A percentile compares a stretch with the other conserved stretches of the same genome.
Conservation (phyloP, 257 asterid species). For the Prunella vulgaris region DNA sequence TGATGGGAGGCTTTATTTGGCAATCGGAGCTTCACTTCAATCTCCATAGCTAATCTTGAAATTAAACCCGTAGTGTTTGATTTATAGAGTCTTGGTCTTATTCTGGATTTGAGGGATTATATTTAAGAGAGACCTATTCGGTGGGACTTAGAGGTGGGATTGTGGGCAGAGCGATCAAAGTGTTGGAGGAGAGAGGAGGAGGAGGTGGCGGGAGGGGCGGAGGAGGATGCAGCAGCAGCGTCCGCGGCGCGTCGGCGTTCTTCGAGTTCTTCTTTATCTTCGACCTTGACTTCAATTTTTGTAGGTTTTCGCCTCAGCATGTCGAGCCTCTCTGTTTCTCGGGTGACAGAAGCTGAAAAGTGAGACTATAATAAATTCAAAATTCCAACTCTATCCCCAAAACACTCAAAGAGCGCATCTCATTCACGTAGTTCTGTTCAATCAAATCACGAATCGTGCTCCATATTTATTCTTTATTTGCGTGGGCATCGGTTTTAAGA, state of each 20-base stretch:
- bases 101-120: neutral
- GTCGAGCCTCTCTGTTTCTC: conserved; percentile 16
- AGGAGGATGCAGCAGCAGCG: conserved; percentile 24
- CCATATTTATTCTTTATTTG: too few species aligned
- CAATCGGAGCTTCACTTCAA: conserved; percentile 83
- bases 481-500: too few species aligned
- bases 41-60: conserved; percentile 46
- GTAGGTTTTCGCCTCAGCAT: conserved; percentile 90
- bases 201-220: conserved; percentile 27
- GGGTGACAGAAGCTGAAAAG: neutral
- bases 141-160: conserved; percentile 64
- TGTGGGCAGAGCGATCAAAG: conserved; percentile 67
- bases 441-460: too few species aligned
- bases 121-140: conserved; percentile 75
- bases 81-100: neutral
- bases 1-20: conserved; percentile 51
- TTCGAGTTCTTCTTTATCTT: conserved; percentile 86
- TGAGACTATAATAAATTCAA: neutral
- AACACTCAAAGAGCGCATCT: too few species aligned
- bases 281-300: conserved; percentile 69
- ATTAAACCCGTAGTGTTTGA: conserved; percentile 23
- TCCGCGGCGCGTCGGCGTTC: conserved; percentile 68
- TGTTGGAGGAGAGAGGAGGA: conserved; percentile 73
- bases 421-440: too few species aligned
- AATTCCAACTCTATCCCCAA: neutral